Evolutionary conservation across 768 basidiomycete genomes (phyloP).

Genomic region (Podaxis sp.): DNA sequence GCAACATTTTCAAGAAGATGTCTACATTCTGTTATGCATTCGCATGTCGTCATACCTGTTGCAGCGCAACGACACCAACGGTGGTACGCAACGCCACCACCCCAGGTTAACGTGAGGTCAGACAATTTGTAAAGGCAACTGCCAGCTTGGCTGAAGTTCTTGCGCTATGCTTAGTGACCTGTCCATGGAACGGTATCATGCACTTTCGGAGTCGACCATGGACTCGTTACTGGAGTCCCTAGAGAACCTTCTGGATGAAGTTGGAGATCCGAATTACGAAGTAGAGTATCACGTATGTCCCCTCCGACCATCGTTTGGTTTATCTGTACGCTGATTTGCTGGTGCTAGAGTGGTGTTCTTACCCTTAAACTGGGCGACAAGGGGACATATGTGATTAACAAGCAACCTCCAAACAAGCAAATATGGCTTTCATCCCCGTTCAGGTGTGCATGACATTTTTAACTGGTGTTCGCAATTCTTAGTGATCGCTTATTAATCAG

Average conservation of each 20-base stretch:
- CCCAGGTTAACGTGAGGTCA: constrained; percentile 58
- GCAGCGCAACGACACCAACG: constrained; percentile 23
- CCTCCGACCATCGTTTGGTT: neutral
- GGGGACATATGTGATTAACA: constrained; percentile 95
- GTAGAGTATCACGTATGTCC: constrained; percentile 83
- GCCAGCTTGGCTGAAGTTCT: neutral
- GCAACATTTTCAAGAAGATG: neutral
- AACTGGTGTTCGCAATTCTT: neutral
- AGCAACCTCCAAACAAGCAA: constrained; percentile 96
- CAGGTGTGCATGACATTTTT: constrained; percentile 49
- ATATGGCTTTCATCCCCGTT: constrained; percentile 93
- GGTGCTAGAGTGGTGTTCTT: constrained; percentile 78
- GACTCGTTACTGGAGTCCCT: constrained; percentile 68
- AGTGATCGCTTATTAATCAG: constrained; percentile 36
- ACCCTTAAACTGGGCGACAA: constrained; percentile 73
- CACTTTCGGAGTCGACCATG: constrained; percentile 76
- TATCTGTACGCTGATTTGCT: neutral
- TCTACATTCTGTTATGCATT: neutral
- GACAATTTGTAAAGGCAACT: neutral
- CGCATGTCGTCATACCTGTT: neutral
- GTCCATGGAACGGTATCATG: constrained; percentile 66
- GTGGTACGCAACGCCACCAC: constrained; percentile 49
- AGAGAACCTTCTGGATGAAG: constrained; percentile 66
- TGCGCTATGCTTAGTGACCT: constrained; percentile 33
- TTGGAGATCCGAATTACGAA: constrained; percentile 59